Base-by-base conservation (phyloP, 2,329 filamentous ascomycete genomes). In the Podosphaera leucotricha region DNA sequence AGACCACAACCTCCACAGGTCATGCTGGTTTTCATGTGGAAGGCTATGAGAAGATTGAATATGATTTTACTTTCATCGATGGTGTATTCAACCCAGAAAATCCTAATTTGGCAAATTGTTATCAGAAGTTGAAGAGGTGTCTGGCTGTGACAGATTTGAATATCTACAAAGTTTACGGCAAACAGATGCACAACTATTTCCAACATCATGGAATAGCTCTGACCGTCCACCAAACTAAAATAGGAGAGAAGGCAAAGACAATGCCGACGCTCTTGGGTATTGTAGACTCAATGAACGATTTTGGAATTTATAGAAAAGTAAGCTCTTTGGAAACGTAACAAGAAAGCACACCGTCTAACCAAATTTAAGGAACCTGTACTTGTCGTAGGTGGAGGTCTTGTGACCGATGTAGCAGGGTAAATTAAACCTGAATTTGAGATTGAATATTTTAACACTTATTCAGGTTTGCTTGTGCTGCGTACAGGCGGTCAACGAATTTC, bases 41-140 rank as follows among this genome's bases (percentile, higher is more conserved):
- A 52, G 77, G 77, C 20, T 80, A 79, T 53, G 77, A 82, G 64
- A 81, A 79, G 65, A 80, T 81, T 55, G 71, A 78, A 55, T 81
- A 81, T 57, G 75, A 80, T 60, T 82, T 82, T 58, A 72, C 73
- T 44, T 80, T 82, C 60, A 67, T 81, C 40, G 77, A 82, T 52
- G 72, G 70, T 41, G 67, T 82, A 46, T 81, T 82, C 59, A 62
- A 78, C 55, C 53, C 64, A 37, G 53, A 64, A 49, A 78, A 80
- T 53, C 53, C 62, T 15, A 67, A 79, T 52, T 66, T 82, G 8
- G 73, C 76, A 15, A 61, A 73, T 22, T 76, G 72, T 58, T 82
- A 80, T 60, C 61, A 68, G 53, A 63, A 63, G 48, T 81, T 76
- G 76, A 66, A 69, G 26, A 67, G 77, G 43, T 75, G 71, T 50